Conservation (phyloP, 176 grass and related monocot species). For the Musa schizocarpa region DNA sequence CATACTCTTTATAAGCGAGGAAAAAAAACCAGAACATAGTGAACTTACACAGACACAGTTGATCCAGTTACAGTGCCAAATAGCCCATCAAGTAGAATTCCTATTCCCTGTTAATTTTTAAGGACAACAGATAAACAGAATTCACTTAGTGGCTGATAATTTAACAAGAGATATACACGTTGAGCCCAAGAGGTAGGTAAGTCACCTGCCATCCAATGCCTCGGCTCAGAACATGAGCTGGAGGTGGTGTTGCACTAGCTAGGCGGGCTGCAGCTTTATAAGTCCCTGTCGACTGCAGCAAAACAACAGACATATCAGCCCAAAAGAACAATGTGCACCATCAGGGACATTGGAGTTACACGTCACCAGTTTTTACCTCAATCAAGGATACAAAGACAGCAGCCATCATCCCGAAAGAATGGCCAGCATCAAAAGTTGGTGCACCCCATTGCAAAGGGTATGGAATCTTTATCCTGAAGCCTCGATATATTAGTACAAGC, state of each 20-base stretch:
- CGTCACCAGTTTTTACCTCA: constrained; percentile 34
- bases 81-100: constrained; percentile 68
- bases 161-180: not conserved
- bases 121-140: not conserved
- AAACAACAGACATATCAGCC: constrained; percentile 18
- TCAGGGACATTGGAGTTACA: too few relatives aligned
- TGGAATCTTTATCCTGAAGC: constrained; percentile 78
- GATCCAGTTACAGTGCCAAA: constrained; percentile 80
- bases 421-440: constrained; percentile 77
- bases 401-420: constrained; percentile 91
- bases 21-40: not conserved
- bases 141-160: not conserved
- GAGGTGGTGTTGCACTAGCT: constrained; percentile 84
- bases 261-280: constrained; percentile 84
- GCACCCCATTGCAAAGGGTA: constrained; percentile 93
- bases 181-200: not conserved
- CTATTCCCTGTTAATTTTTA: constrained; percentile 48
- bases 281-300: constrained; percentile 64
- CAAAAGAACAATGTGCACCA: too few relatives aligned
- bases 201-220: constrained; percentile 91
- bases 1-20: not conserved
- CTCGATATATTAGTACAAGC: not conserved
- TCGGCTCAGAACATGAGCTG: constrained; percentile 82
- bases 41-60: constrained; percentile 80
- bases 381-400: constrained; percentile 87